Evolutionary conservation across 2,329 filamentous ascomycete genomes (phyloP).

Genomic region (Ramularia endophylla): DNA sequence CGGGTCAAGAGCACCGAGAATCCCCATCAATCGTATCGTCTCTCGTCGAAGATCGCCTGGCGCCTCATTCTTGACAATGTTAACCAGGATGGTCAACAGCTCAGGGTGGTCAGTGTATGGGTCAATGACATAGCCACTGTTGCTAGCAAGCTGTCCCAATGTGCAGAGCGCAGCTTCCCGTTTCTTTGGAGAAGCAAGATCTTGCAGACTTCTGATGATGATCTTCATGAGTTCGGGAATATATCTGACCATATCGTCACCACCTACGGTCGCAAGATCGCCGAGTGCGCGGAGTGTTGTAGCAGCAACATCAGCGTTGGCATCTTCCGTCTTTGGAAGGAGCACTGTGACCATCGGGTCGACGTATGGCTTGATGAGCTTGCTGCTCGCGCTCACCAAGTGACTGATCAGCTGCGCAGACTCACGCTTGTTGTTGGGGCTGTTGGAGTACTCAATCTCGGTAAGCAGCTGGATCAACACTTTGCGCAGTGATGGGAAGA

Average conservation of each 20-base stretch:
- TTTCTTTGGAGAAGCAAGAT: conserved; percentile 84
- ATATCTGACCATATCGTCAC: conserved; percentile 88
- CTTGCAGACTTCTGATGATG: conserved; percentile 88
- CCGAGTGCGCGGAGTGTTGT: conserved; percentile 95
- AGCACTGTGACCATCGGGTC: conserved; percentile 93
- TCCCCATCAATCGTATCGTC: conserved; percentile 94
- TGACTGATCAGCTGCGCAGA: conserved; percentile 89
- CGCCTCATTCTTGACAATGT: conserved; percentile 89
- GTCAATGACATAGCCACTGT: conserved; percentile 94
- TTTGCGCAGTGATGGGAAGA: conserved; percentile 92
- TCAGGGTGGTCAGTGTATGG: conserved; percentile 95
- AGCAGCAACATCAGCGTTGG: conserved; percentile 80
- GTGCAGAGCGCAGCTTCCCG: conserved; percentile 87
- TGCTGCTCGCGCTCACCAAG: conserved; percentile 86
- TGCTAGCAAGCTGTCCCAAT: conserved; percentile 86
- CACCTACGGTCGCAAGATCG: conserved; percentile 87
- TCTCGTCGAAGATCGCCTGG: conserved; percentile 81
- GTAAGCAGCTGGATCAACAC: conserved; percentile 93
- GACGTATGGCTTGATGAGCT: conserved; percentile 91
- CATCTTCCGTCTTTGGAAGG: conserved; percentile 84
- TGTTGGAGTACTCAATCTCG: conserved; percentile 93
- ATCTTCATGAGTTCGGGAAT: conserved; percentile 91
- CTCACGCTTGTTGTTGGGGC: conserved; percentile 90
- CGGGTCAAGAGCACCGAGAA: conserved; percentile 87
- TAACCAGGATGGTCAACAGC: conserved; percentile 84